phyloP scores from a whole-genome alignment of 371 early-diverging fungal genomes.

The Haplosporangium sp. region DNA sequence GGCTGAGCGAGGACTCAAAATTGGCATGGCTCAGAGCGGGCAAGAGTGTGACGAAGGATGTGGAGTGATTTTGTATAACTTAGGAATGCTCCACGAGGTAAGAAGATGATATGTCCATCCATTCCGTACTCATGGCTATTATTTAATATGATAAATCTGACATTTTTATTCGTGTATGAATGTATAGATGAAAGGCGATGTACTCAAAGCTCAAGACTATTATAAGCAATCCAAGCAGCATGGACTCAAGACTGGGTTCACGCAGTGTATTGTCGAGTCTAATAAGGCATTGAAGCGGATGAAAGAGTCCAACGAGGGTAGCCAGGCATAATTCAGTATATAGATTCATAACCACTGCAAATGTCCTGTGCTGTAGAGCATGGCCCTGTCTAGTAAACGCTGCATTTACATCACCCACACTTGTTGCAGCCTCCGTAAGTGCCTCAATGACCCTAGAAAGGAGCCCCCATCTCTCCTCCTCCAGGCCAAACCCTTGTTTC shows the following conservation, averaged over 20 bases:
- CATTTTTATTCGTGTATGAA: not conserved
- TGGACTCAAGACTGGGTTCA: conserved; percentile 51
- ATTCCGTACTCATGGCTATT: not conserved
- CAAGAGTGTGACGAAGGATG: conserved; percentile 70
- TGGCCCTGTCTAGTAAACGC: not conserved
- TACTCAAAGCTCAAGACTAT: conserved; percentile 46
- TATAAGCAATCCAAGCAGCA: conserved; percentile 51
- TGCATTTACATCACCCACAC: not conserved
- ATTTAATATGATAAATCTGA: not conserved
- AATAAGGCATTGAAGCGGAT: conserved; percentile 55
- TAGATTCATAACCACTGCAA: too few relatives aligned
- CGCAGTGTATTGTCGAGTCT: conserved; percentile 51
- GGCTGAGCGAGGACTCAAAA: conserved; percentile 68
- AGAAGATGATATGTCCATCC: not conserved
- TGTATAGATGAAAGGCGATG: conserved; percentile 48
- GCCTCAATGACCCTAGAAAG: too few relatives aligned
- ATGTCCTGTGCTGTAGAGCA: not conserved
- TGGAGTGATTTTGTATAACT: conserved; percentile 68
- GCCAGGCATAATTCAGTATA: too few relatives aligned
- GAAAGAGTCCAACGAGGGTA: conserved; percentile 34
- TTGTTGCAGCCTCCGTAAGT: too few relatives aligned
- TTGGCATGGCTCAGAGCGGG: conserved; percentile 56
- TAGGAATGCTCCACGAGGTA: conserved; percentile 76
- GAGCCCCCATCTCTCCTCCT: too few relatives aligned
- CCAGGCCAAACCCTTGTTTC: not conserved